These are phyloP conservation scores for Colletotrichum coccodes DNA, from an alignment of 2,329 filamentous ascomycete genomes.

Conservation along the genomic window DNA sequence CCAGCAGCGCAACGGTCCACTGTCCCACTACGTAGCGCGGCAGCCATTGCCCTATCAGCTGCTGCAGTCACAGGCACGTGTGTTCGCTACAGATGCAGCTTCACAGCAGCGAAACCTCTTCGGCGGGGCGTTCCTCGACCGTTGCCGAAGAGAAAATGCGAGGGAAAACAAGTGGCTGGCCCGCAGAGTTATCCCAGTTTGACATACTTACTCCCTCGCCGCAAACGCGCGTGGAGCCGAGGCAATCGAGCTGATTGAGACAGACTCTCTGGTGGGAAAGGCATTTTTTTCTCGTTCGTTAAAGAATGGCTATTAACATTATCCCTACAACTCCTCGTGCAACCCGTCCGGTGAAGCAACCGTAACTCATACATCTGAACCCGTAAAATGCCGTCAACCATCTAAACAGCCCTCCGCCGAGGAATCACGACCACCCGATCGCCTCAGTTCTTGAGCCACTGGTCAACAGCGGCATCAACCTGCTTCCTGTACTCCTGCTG, in stretches of 20 bases:
- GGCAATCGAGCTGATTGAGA: neutral
- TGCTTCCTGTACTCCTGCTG: constrained; percentile 85
- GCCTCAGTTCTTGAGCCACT: constrained; percentile 38
- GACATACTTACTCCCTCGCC: neutral
- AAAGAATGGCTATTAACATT: constrained; percentile 25
- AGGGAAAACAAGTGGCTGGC: neutral
- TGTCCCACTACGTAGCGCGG: constrained; percentile 19
- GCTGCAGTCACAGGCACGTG: constrained; percentile 31
- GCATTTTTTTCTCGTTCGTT: neutral
- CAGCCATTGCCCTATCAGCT: constrained; percentile 35
- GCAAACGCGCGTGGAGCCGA: neutral
- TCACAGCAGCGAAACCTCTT: constrained; percentile 15
- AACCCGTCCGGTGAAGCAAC: neutral
- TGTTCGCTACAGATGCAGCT: constrained; percentile 25
- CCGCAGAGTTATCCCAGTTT: neutral
- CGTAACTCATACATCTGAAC: neutral
- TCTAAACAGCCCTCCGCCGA: neutral
- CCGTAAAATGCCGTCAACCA: neutral
- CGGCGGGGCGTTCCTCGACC: neutral
- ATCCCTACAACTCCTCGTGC: constrained; percentile 13
- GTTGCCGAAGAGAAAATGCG: neutral
- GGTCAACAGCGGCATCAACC: constrained; percentile 71
- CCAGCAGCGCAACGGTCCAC: constrained; percentile 15
- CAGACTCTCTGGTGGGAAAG: neutral
- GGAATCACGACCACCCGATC: neutral